These are phyloP conservation scores for Clarkia xantiana DNA, from an alignment of 345 rosid genomes.

Conservation along the genomic window DNA sequence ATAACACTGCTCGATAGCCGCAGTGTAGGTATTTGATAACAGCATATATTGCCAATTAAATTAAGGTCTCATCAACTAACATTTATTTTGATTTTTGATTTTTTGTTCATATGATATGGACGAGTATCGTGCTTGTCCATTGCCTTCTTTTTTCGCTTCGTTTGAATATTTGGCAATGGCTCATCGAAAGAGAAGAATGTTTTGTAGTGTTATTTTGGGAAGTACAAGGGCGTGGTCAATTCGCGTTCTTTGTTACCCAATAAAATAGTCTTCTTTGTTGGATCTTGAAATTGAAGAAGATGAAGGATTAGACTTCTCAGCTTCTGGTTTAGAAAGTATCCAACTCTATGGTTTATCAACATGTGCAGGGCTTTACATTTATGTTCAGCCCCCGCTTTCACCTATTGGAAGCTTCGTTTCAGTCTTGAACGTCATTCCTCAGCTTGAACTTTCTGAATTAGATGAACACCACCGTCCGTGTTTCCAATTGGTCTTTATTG, in stretches of 20 bases:
- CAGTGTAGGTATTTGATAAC: no score
- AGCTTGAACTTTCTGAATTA: no score
- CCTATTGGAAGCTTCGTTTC: no score
- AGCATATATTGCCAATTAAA: no score
- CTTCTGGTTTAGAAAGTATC: slow-evolving; percentile 60
- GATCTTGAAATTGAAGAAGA: slow-evolving; percentile 59
- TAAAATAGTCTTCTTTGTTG: slow-evolving; percentile 50
- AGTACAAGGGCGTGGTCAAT: slow-evolving; percentile 42
- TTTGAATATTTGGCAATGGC: slow-evolving; percentile 59
- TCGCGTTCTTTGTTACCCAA: slow-evolving; percentile 69
- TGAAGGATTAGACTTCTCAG: slow-evolving; percentile 59
- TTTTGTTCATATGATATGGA: not conserved
- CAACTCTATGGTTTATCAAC: slow-evolving; percentile 86
- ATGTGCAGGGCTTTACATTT: no score
- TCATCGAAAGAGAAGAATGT: slow-evolving; percentile 40
- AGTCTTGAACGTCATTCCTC: no score
- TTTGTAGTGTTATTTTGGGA: slow-evolving; percentile 61
- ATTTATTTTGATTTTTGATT: no score
- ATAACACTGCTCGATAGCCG: no score
- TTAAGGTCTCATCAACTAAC: no score
- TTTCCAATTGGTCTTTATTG: no score
- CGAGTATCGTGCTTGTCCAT: not conserved
- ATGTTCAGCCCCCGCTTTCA: no score
- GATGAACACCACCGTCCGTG: no score
- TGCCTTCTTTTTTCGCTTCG: not conserved